Conservation (phyloP, 2,329 filamentous ascomycete species). For the Microthyrium microscopicum region DNA sequence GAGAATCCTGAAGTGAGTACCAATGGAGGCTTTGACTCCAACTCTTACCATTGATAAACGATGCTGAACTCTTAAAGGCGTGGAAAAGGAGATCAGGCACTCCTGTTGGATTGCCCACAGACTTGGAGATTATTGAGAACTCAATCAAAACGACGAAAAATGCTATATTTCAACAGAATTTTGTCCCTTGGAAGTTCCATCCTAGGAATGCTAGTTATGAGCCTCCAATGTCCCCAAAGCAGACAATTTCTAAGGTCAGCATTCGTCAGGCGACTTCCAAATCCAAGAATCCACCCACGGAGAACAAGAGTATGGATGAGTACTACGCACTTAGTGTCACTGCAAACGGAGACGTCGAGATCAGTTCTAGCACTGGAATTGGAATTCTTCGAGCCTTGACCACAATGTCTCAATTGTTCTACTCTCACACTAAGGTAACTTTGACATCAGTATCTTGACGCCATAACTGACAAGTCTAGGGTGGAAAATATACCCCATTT, state of each 20-base stretch:
- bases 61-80: not conserved
- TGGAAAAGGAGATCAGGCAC: no score
- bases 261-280: slow-evolving; percentile 47
- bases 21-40: no score
- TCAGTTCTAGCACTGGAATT: slow-evolving; percentile 47
- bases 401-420: slow-evolving; percentile 68
- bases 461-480: slow-evolving; percentile 54
- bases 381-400: slow-evolving; percentile 60
- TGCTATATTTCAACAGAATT: slow-evolving; percentile 49
- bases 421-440: slow-evolving; percentile 49
- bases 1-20: no score
- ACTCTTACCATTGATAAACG: not conserved
- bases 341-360: slow-evolving; percentile 39
- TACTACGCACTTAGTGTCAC: slow-evolving; percentile 53
- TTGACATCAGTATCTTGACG: slow-evolving; percentile 65
- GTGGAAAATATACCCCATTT: slow-evolving; percentile 46
- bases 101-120: slow-evolving; percentile 28
- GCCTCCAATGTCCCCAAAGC: slow-evolving; percentile 33
- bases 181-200: slow-evolving; percentile 67
- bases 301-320: no score
- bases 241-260: slow-evolving; percentile 33
- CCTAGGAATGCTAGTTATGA: slow-evolving; percentile 48
- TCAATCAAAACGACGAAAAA: slow-evolving; percentile 38
- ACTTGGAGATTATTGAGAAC: slow-evolving; percentile 33
- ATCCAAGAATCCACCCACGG: no score